Evolutionary conservation across 2,329 filamentous ascomycete genomes (phyloP).

Genomic region (Hymenoscyphus fructigenus): DNA sequence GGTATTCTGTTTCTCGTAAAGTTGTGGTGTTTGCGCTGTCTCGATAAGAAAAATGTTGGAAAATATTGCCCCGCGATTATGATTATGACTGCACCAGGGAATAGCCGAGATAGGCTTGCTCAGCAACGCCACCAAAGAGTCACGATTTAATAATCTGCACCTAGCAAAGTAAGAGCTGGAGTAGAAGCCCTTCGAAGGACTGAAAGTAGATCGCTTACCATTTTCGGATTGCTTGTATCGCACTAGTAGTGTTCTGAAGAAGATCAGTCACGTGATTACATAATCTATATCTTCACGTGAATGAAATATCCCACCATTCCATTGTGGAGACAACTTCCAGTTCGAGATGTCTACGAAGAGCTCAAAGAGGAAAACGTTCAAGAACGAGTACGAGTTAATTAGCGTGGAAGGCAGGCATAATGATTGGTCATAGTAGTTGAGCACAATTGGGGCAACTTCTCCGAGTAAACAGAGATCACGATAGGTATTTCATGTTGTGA

Average conservation of each 20-base stretch:
- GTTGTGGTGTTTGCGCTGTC: slow-evolving; percentile 16
- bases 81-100: slow-evolving; percentile 10
- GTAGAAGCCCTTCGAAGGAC: too few species aligned
- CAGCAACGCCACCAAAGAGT: slow-evolving; percentile 16
- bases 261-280: background rate
- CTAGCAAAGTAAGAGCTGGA: background rate
- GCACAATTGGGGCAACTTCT: background rate
- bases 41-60: slow-evolving; percentile 31
- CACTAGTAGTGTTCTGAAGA: background rate
- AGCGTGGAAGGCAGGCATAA: background rate
- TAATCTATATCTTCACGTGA: too few species aligned
- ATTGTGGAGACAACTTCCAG: background rate
- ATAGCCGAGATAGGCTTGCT: slow-evolving; percentile 16
- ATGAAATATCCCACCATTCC: too few species aligned
- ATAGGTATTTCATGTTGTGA: slow-evolving; percentile 15
- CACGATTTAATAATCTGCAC: background rate
- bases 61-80: slow-evolving; percentile 26
- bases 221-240: background rate
- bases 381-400: background rate
- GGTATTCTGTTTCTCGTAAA: slow-evolving; percentile 13
- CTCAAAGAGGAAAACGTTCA: background rate
- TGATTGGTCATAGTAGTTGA: background rate
- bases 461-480: background rate
- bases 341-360: background rate
- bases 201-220: too few species aligned